These are phyloP conservation scores for Lenwebbia sp. DNA, from an alignment of 345 rosid species.

Conservation along the genomic window DNA sequence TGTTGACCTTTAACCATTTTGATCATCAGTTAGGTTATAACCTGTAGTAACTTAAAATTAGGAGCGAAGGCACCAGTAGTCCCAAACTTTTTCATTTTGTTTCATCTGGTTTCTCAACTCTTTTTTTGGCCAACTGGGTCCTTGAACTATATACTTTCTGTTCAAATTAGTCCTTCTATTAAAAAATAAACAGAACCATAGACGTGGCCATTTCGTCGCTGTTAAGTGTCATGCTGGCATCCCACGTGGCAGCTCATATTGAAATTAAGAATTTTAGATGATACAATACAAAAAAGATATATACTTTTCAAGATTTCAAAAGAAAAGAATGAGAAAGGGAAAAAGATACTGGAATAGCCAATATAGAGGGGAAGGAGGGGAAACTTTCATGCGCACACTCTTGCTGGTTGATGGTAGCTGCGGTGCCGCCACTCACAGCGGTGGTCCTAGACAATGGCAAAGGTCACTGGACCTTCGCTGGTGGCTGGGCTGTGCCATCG, in stretches of 20 bases:
- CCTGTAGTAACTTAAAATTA: neutral
- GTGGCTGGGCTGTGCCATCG: neutral
- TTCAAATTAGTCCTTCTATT: neutral
- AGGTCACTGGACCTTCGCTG: neutral
- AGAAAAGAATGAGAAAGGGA: neutral
- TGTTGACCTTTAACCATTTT: neutral
- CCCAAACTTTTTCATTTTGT: neutral
- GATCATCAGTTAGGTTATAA: neutral
- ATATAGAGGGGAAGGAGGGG: neutral
- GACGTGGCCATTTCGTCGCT: neutral
- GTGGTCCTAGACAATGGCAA: neutral
- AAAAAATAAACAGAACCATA: neutral
- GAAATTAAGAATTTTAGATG: neutral
- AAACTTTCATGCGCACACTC: neutral
- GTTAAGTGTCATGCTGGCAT: neutral
- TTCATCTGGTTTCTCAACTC: neutral
- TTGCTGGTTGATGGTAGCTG: neutral
- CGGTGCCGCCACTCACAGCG: neutral
- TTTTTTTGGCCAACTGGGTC: neutral
- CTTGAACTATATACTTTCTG: neutral
- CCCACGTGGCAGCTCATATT: neutral
- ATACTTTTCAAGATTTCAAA: neutral
- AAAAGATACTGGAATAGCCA: neutral
- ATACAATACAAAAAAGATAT: neutral
- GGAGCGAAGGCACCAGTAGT: neutral